These are phyloP conservation scores for Daldinia concentrica DNA, from an alignment of 495 filamentous ascomycete species.

Conservation along the genomic window DNA sequence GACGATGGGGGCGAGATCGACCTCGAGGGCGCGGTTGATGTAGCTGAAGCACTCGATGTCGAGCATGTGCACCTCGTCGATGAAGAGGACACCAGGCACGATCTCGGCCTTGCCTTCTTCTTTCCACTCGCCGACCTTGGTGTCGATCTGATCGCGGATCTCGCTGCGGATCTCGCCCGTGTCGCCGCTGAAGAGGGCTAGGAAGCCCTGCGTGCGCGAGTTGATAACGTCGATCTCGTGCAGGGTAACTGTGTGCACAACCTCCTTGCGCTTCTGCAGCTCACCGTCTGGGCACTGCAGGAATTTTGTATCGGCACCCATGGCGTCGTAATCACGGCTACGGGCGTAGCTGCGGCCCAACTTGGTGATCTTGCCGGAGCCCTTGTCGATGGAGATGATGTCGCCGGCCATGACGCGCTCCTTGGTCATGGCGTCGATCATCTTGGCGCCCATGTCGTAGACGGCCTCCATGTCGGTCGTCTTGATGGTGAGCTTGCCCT, in stretches of 20 bases:
- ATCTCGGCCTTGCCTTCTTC: slow-evolving; percentile 99
- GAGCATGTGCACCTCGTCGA: slow-evolving; percentile 99
- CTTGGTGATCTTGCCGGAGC: slow-evolving; percentile 96
- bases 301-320: slow-evolving; percentile 98
- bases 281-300: slow-evolving; percentile 98
- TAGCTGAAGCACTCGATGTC: slow-evolving; percentile 99
- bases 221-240: slow-evolving; percentile 99
- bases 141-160: slow-evolving; percentile 98
- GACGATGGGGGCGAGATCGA: slow-evolving; percentile 93
- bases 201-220: slow-evolving; percentile 93
- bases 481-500: slow-evolving; percentile 99
- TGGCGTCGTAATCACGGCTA: slow-evolving; percentile 97
- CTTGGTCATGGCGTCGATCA: slow-evolving; percentile 99
- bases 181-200: slow-evolving; percentile 95
- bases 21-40: slow-evolving; percentile 95
- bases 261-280: slow-evolving; percentile 95
- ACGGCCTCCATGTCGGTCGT: slow-evolving; percentile 99
- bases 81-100: slow-evolving; percentile 95
- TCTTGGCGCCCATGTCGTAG: slow-evolving; percentile 98
- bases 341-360: slow-evolving; percentile 91
- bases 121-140: slow-evolving; percentile 97
- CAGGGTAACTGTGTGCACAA: slow-evolving; percentile 93
- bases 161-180: slow-evolving; percentile 98
- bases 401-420: slow-evolving; percentile 98
- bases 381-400: slow-evolving; percentile 97